Percentiles rank a stretch among this genome's conserved stretches.
These are phyloP conservation scores for Aspergillus spinulosporus DNA, from an alignment of 2,329 filamentous ascomycete genomes.

Conservation along the genomic window DNA sequence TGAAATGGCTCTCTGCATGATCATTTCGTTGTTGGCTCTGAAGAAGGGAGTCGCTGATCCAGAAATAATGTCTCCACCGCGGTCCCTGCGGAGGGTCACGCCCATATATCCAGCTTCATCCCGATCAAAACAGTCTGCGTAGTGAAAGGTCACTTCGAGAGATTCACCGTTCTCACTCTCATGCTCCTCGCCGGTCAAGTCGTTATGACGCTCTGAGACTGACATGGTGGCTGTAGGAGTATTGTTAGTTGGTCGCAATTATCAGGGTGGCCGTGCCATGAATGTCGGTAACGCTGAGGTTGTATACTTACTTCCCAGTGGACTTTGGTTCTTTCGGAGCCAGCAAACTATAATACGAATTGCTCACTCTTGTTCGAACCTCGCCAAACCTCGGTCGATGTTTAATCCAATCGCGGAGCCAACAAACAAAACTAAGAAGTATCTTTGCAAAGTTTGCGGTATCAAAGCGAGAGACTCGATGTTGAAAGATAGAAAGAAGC, in stretches of 20 bases:
- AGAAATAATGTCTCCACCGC: neutral
- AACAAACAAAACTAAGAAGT: neutral
- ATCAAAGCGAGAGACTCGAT: neutral
- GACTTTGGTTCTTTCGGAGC: neutral
- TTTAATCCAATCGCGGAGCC: neutral
- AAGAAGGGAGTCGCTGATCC: neutral
- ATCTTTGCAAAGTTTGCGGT: no score
- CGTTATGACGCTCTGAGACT: neutral
- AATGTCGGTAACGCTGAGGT: no score
- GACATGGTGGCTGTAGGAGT: neutral
- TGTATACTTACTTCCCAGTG: neutral
- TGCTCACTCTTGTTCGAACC: neutral
- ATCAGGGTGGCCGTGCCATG: neutral
- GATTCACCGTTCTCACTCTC: neutral
- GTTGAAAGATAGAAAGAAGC: neutral
- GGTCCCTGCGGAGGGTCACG: neutral
- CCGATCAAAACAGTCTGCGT: neutral
- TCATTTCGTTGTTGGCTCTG: neutral
- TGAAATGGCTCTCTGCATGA: neutral
- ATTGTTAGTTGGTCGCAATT: neutral
- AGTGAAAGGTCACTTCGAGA: neutral
- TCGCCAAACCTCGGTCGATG: neutral
- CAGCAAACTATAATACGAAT: neutral
- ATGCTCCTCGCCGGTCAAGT: neutral
- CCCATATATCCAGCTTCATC: neutral